Evolutionary conservation across 495 filamentous ascomycete genomes (phyloP), one percentile per base, ranked within the genome.

Genomic region (Podospora didyma): DNA sequence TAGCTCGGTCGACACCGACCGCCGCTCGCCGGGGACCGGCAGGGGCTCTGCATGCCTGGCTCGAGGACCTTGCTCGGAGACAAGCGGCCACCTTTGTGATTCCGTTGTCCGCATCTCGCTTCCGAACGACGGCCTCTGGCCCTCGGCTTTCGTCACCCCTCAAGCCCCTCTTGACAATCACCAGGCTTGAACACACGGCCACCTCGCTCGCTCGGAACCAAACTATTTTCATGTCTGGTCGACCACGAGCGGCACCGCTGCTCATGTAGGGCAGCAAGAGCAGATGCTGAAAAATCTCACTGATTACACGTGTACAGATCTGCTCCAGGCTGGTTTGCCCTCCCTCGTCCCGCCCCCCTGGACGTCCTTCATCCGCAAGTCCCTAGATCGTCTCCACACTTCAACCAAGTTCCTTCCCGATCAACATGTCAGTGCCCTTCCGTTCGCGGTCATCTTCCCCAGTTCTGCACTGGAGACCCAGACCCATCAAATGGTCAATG

Each of bases 161-260:
- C 46, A 12, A 12, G 9, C 46, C 46, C 46, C 46, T 49, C 46
- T 42, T 42, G 9, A 17, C 22, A 2, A 49, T 49, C 24, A 49
- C 24, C 14, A 51, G 23, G 49, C 35, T 51, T 51, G 49, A 17
- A n/a, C 28, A 39, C 14, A 41, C 20, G 28, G 49, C 17, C 49
- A 28, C n/a, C 35, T 49, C 26, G n/a, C 47, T 34, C 47, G 47
- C 47, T 17, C 24, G 21, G 49, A 28, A 51, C 49, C 49, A 51
- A 28, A 51, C 31, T 24, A 17, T 41, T 39, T 4, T 9, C 17
- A 11, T 39, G 16, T 51, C 31, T 41, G 49, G 49, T 51, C 41
- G 16, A n/a, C 24, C 17, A 4, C 7, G 10, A 23, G 10, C 7
- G n/a, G 46, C 21, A 22, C 17, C 19, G 17, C 12, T 12, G 21